A percentile compares a stretch with the other conserved stretches of the same genome.
These are phyloP conservation scores for Saccharomycopsis schoenii DNA, from an alignment of 805 yeast species.

Conservation along the genomic window DNA sequence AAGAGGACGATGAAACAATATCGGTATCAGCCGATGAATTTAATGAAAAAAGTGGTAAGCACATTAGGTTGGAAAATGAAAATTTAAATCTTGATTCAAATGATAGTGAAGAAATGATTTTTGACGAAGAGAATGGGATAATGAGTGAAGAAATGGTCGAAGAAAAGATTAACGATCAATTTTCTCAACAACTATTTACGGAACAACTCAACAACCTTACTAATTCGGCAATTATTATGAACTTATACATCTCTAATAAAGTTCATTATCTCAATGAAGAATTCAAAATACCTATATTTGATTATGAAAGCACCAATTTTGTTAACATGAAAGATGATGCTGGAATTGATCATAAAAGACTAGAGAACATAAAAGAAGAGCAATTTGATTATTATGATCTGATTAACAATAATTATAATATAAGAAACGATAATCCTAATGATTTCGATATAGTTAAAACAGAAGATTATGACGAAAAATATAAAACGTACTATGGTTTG, in stretches of 20 bases:
- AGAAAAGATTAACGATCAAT: not conserved
- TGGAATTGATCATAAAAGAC: not conserved
- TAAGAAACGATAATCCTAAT: not conserved
- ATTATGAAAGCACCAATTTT: not conserved
- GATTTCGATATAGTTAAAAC: not conserved
- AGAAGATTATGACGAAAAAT: not conserved
- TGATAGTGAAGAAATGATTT: not conserved
- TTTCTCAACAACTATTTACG: not conserved
- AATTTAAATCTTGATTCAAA: not conserved
- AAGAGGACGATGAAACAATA: not conserved
- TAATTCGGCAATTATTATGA: not conserved
- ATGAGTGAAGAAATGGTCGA: not conserved
- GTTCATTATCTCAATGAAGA: not conserved
- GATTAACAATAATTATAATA: not conserved
- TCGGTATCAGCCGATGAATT: not conserved
- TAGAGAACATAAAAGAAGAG: not conserved
- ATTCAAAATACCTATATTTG: not conserved
- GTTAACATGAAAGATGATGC: not conserved
- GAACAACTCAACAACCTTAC: not conserved
- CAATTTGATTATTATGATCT: no score
- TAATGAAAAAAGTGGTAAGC: not conserved
- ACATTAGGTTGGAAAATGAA: not conserved
- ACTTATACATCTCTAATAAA: not conserved
- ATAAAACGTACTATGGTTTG: not conserved
- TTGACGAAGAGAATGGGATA: not conserved